phyloP scores from a whole-genome alignment of 225 moss, liverwort and hornwort species.

The Neckera pumila region DNA sequence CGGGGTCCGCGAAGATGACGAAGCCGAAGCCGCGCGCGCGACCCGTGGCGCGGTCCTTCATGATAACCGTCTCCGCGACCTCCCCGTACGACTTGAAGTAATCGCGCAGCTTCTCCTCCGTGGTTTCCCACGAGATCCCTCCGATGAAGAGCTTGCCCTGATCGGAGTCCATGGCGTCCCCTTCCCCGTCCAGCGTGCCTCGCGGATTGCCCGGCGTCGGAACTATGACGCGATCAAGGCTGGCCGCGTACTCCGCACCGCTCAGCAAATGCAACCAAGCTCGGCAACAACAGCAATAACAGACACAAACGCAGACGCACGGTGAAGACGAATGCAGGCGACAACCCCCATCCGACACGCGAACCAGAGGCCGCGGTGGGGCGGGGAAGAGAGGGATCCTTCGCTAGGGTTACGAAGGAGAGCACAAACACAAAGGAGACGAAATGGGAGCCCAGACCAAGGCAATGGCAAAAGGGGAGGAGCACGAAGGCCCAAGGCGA shows the following conservation, averaged over 20 bases:
- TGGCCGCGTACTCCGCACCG: background rate
- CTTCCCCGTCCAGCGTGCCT: conserved; percentile 23
- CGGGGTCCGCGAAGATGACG: conserved; percentile 51
- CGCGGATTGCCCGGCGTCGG: background rate
- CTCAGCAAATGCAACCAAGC: background rate
- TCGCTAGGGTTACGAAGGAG: background rate
- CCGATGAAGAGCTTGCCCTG: conserved; percentile 61
- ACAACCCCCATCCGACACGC: conserved; percentile 12
- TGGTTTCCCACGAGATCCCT: conserved; percentile 59
- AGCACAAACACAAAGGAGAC: background rate
- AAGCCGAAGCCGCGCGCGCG: conserved; percentile 54
- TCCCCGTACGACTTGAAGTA: conserved; percentile 53
- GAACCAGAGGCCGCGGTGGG: conserved; percentile 8
- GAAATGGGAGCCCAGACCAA: background rate
- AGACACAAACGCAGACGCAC: background rate
- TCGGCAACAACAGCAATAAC: background rate
- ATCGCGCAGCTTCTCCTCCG: conserved; percentile 56
- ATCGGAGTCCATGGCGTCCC: conserved; percentile 49
- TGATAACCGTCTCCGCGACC: conserved; percentile 54
- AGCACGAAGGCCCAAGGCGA: background rate
- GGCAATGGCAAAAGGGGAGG: background rate
- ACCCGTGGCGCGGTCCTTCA: conserved; percentile 58
- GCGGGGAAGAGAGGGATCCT: background rate
- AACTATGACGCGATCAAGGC: background rate
- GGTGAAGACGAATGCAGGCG: background rate